Conservation (phyloP, 2,329 filamentous ascomycete species). For the Sporothrix variecibatus region DNA sequence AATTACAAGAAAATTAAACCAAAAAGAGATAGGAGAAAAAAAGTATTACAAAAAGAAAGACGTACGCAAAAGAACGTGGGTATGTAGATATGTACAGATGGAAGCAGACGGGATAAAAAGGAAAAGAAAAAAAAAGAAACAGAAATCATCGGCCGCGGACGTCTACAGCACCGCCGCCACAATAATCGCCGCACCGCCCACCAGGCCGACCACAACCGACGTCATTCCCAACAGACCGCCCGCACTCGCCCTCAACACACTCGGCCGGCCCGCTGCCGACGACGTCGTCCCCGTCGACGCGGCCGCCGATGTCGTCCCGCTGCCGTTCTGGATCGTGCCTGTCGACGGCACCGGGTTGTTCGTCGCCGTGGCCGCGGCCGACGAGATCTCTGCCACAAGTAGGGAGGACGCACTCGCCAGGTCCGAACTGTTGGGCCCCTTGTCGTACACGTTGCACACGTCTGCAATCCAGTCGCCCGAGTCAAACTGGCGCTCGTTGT, state of each 20-base stretch:
- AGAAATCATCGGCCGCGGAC: no score
- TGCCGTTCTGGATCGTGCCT: slow-evolving; percentile 9
- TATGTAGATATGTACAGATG: slow-evolving; percentile 12
- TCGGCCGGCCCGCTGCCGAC: not conserved
- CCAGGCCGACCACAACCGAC: slow-evolving; percentile 1
- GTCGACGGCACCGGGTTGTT: slow-evolving; percentile 28
- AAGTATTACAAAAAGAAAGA: not conserved
- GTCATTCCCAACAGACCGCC: not conserved
- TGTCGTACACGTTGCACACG: slow-evolving; percentile 27
- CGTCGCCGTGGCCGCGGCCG: slow-evolving; percentile 30
- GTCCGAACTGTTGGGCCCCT: slow-evolving; percentile 16
- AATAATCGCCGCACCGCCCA: slow-evolving; percentile 1
- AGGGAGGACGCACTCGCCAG: slow-evolving; percentile 27
- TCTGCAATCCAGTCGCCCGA: slow-evolving; percentile 30
- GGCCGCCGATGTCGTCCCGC: not conserved
- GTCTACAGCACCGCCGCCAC: not conserved
- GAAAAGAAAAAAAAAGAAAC: not conserved
- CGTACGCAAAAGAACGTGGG: not conserved
- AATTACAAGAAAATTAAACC: not conserved
- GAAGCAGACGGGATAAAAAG: not conserved
- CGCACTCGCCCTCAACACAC: not conserved
- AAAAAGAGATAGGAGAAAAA: not conserved
- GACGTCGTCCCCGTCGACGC: not conserved
- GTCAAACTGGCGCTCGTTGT: slow-evolving; percentile 26
- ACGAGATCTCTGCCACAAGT: slow-evolving; percentile 25